Conservation (phyloP, 805 yeast genomes). For the Metschnikowia anglica region DNA sequence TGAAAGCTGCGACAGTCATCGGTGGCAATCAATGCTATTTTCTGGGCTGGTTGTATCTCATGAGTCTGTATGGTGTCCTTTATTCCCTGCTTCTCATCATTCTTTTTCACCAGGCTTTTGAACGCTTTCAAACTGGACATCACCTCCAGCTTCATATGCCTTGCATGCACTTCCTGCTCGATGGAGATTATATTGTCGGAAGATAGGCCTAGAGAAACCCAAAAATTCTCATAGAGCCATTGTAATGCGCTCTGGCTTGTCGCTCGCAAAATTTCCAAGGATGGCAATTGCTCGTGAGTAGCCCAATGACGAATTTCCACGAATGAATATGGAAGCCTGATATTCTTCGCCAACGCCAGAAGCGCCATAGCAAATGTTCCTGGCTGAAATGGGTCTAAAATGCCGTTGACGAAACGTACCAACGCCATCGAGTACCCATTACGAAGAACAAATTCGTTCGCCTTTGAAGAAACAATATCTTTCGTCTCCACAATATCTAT, state of each 20-base stretch:
- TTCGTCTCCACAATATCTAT: neutral
- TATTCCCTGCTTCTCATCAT: too few relatives aligned
- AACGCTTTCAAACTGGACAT: neutral
- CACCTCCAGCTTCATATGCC: neutral
- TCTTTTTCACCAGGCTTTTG: neutral
- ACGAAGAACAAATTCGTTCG: slow-evolving; percentile 35
- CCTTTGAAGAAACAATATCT: neutral
- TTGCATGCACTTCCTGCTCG: neutral
- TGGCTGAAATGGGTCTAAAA: slow-evolving; percentile 83
- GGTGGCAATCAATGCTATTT: neutral
- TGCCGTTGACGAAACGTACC: slow-evolving; percentile 86
- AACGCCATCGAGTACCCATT: slow-evolving; percentile 70
- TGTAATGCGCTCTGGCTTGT: slow-evolving; percentile 58
- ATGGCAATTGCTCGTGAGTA: slow-evolving; percentile 85
- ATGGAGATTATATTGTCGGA: neutral
- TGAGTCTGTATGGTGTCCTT: neutral
- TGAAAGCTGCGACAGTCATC: neutral
- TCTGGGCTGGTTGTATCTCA: neutral
- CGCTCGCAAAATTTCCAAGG: slow-evolving; percentile 63
- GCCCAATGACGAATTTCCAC: slow-evolving; percentile 90
- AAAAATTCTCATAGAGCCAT: slow-evolving; percentile 76
- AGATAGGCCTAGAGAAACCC: slow-evolving; percentile 41
- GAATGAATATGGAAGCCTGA: slow-evolving; percentile 73
- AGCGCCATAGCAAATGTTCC: slow-evolving; percentile 76
- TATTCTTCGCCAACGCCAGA: slow-evolving; percentile 64